Percentiles rank a stretch among this genome's conserved stretches.
Evolutionary conservation across 2,329 filamentous ascomycete genomes (phyloP).

Genomic region (Penicillium griseofulvum): DNA sequence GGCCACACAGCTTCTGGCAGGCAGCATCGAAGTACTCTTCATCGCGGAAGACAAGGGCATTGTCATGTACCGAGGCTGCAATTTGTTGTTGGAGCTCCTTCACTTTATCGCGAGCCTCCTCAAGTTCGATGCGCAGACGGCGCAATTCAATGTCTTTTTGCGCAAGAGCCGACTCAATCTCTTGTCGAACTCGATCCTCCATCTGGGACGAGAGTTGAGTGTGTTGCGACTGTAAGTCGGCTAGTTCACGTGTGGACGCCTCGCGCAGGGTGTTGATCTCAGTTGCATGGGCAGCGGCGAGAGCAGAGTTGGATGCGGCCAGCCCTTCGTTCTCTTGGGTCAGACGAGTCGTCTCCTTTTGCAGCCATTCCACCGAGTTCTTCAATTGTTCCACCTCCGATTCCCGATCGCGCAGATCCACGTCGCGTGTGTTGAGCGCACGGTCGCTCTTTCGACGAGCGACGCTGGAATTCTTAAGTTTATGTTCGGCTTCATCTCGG

Average conservation of each 20-base stretch:
- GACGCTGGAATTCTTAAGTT: constrained; percentile 55
- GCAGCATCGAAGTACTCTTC: constrained; percentile 94
- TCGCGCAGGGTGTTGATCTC: constrained; percentile 64
- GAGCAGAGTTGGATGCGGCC: constrained; percentile 70
- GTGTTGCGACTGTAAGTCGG: constrained; percentile 64
- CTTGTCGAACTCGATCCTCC: constrained; percentile 59
- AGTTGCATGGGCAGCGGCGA: constrained; percentile 72
- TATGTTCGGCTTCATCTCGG: constrained; percentile 66
- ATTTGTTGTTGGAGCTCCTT: constrained; percentile 60
- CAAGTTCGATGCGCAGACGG: constrained; percentile 72
- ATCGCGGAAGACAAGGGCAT: constrained; percentile 76
- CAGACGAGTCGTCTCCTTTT: constrained; percentile 76
- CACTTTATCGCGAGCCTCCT: constrained; percentile 64
- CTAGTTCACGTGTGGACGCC: constrained; percentile 66
- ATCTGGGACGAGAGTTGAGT: constrained; percentile 61
- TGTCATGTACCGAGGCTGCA: constrained; percentile 58
- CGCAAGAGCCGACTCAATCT: constrained; percentile 65
- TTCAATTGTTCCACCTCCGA: constrained; percentile 80
- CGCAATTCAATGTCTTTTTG: constrained; percentile 83
- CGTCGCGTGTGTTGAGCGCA: constrained; percentile 62
- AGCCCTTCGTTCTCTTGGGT: constrained; percentile 80
- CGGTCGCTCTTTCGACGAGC: constrained; percentile 56
- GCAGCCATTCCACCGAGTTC: constrained; percentile 73
- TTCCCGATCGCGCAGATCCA: constrained; percentile 75
- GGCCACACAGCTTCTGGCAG: constrained; percentile 90